Conservation (phyloP, 768 basidiomycete genomes). For the Tricholoma furcatifolium region DNA sequence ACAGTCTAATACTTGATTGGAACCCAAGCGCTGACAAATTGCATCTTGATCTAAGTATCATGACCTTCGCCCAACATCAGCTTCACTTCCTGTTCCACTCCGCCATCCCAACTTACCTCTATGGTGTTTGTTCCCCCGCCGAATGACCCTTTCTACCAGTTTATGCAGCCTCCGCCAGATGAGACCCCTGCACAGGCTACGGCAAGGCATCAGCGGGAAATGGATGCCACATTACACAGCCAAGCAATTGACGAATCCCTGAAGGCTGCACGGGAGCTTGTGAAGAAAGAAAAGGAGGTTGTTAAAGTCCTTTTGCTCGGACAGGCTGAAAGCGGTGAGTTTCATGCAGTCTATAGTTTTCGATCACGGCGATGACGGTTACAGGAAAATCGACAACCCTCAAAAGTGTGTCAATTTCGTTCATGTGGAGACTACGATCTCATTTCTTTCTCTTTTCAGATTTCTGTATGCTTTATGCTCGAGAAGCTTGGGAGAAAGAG, state of each 20-base stretch:
- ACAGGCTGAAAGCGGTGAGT: conserved; percentile 64
- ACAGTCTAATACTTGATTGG: too few relatives aligned
- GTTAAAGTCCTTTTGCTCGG: conserved; percentile 64
- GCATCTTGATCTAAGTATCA: not conserved
- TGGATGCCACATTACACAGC: conserved; percentile 45
- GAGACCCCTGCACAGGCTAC: conserved; percentile 52
- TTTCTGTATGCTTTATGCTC: conserved; percentile 70
- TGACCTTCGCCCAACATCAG: not conserved
- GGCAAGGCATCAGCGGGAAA: conserved; percentile 44
- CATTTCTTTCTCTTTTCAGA: conserved; percentile 35
- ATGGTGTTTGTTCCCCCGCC: conserved; percentile 37
- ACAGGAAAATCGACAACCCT: conserved; percentile 69
- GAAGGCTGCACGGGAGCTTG: conserved; percentile 41
- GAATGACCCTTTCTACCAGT: conserved; percentile 42
- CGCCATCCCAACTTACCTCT: conserved; percentile 5
- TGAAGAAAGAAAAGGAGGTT: conserved; percentile 44
- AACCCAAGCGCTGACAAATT: not conserved
- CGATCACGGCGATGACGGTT: conserved; percentile 1
- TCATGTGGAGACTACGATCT: not conserved
- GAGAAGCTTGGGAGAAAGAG: conserved; percentile 62
- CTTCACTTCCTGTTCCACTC: conserved; percentile 13
- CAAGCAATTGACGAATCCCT: conserved; percentile 64
- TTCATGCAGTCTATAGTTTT: not conserved
- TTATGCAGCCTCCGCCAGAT: conserved; percentile 48
- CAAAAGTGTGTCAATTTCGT: conserved; percentile 43